Percentiles rank a stretch among this genome's conserved stretches.
phyloP scores from a whole-genome alignment of 2,329 filamentous ascomycete species.

The Talaromyces sp. region DNA sequence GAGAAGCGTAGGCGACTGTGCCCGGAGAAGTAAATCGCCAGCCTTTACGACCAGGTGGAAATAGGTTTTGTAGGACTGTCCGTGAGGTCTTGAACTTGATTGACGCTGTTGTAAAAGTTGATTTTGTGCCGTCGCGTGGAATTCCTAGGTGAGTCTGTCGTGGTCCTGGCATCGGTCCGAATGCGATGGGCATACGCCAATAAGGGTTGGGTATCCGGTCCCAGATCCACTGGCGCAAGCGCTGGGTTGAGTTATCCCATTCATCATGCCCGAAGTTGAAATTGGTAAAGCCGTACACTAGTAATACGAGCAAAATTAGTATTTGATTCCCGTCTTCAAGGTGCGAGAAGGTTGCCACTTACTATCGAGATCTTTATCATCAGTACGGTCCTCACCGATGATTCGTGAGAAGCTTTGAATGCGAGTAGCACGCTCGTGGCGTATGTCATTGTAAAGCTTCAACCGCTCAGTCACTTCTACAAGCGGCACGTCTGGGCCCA shows the following conservation, averaged over 20 bases:
- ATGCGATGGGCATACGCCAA: conserved; percentile 49
- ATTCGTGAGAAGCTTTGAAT: conserved; percentile 56
- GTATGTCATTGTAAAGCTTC: conserved; percentile 53
- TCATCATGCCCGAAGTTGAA: conserved; percentile 62
- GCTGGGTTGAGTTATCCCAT: conserved; percentile 53
- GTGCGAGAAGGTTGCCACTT: neutral
- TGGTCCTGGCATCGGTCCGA: conserved; percentile 50
- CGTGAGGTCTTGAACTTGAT: conserved; percentile 53
- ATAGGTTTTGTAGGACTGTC: conserved; percentile 51
- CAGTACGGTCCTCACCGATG: conserved; percentile 44
- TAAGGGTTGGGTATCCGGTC: conserved; percentile 37
- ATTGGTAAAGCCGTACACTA: conserved; percentile 44
- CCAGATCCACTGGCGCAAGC: conserved; percentile 53
- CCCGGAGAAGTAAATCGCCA: conserved; percentile 44
- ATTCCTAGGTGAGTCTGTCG: conserved; percentile 38
- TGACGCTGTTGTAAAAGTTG: conserved; percentile 47
- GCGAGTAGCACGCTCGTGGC: conserved; percentile 56
- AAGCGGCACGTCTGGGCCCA: conserved; percentile 44
- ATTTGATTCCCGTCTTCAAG: neutral
- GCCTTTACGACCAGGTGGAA: conserved; percentile 45
- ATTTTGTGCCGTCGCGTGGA: conserved; percentile 28
- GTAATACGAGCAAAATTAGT: neutral
- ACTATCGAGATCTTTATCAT: neutral
- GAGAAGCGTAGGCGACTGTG: conserved; percentile 47
- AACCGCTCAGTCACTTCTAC: neutral